Conservation (phyloP, 306 rosid species). For the Boehmeria nivea region DNA sequence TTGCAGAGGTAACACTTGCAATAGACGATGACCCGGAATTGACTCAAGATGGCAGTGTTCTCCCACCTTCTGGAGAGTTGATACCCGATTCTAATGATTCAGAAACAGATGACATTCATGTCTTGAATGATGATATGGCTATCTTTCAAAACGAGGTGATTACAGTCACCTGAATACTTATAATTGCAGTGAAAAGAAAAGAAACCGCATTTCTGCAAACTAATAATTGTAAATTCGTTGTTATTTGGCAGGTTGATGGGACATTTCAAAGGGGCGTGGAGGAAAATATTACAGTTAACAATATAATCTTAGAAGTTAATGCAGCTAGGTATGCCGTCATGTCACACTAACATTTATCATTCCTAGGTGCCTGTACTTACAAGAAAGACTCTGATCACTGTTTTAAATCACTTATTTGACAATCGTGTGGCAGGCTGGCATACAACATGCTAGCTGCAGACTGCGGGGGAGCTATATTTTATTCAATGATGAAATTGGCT, state of each 20-base stretch:
- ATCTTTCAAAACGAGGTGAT: slow-evolving; percentile 82
- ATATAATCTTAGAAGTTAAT: slow-evolving; percentile 77
- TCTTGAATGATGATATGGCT: slow-evolving; percentile 51
- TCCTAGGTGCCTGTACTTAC: background rate
- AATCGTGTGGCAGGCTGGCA: slow-evolving; percentile 58
- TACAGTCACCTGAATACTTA: slow-evolving; percentile 15
- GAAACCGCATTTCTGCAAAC: slow-evolving; percentile 10
- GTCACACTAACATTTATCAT: background rate
- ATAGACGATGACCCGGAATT: slow-evolving; percentile 63
- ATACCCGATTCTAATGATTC: slow-evolving; percentile 57
- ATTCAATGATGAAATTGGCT: slow-evolving; percentile 73
- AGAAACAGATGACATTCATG: slow-evolving; percentile 57
- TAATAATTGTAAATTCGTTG: slow-evolving; percentile 8
- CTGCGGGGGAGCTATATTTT: slow-evolving; percentile 90
- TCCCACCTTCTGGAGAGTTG: slow-evolving; percentile 83
- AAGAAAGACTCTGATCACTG: background rate
- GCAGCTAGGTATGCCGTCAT: slow-evolving; percentile 62
- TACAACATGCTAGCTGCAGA: slow-evolving; percentile 72
- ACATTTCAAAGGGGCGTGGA: slow-evolving; percentile 88
- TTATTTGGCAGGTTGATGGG: slow-evolving; percentile 75
- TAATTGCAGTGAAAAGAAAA: slow-evolving; percentile 1
- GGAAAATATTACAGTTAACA: slow-evolving; percentile 69
- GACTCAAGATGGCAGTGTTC: slow-evolving; percentile 47
- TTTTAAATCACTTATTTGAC: slow-evolving; percentile 12
- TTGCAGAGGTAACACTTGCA: slow-evolving; percentile 49